Base-by-base conservation (phyloP, 2,329 filamentous ascomycete genomes). In the Tricladium varicosporioides region DNA sequence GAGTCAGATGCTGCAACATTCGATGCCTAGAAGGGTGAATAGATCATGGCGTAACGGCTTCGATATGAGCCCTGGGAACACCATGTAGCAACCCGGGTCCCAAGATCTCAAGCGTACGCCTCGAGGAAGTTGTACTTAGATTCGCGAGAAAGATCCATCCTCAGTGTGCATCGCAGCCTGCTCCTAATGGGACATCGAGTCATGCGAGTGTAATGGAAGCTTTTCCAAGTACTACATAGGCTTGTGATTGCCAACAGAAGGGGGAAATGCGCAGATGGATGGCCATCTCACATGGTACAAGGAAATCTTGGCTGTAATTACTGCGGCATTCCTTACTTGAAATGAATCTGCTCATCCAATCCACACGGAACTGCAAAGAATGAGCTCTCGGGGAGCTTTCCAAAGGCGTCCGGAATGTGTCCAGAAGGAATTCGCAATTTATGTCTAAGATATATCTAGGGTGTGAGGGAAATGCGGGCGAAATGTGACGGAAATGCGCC, bases 61-160 rank as follows among this genome's bases (percentile, higher is more conserved):
- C 16, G 43, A 43, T 27, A 48, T 48, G 44, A 54, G 40, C 7
- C n/a, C 5, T 40, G 51, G 32, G 31, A 14, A 40, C 44, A 51
- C 45, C 2, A 66, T 61, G 59, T 60, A 60, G n/a, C 33, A 48
- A 33, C 16, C 53, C 58, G 51, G 58, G 52, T 57, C 59, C 61
- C 60, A 59, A 65, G 62, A 65, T 62, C 61, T 60, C 54, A 53
- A 10, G 56, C 58, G 63, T 63, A 51, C 48, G 16, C 46, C 45
- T 16, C 27, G 50, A 51, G 40, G 22, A 36, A 18, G 56, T 61
- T 2, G 27, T 53, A 61, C 60, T 42, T 40, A 65, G 64, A 66
- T 65, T 65, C 50, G 53, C 63, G 64, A 67, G 48, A 2, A 44
- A 59, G 60, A 63, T 63, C 60, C 51, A 33, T 50, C 59, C 18